phyloP scores from a whole-genome alignment of 306 rosid genomes.

The Trifolium fragiferum region DNA sequence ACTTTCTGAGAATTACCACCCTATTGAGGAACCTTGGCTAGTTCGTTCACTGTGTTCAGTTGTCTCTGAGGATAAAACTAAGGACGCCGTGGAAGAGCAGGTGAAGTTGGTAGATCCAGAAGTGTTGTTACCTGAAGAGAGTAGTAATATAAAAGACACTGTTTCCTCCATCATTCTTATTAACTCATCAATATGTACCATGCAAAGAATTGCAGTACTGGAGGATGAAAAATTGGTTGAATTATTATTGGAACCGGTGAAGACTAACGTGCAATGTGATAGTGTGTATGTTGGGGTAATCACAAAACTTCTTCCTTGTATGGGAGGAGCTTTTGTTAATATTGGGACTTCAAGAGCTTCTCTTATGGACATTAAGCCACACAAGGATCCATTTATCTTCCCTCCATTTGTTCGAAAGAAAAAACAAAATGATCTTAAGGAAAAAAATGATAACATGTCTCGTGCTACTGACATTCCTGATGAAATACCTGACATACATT shows the following conservation, averaged over 20 bases:
- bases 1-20: slow-evolving; percentile 62
- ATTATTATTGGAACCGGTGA: slow-evolving; percentile 88
- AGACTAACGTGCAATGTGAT: slow-evolving; percentile 91
- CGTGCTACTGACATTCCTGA: slow-evolving; percentile 45
- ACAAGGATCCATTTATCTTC: slow-evolving; percentile 87
- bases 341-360: slow-evolving; percentile 84
- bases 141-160: slow-evolving; percentile 52
- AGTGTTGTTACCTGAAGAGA: slow-evolving; percentile 60
- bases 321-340: slow-evolving; percentile 96
- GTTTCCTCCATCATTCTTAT: slow-evolving; percentile 77
- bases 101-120: slow-evolving; percentile 56
- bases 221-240: slow-evolving; percentile 89
- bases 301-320: slow-evolving; percentile 87
- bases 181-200: slow-evolving; percentile 93
- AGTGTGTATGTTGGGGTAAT: slow-evolving; percentile 87
- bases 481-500: slow-evolving; percentile 50
- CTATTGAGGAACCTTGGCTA: slow-evolving; percentile 95
- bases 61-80: slow-evolving; percentile 51
- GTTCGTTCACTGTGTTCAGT: slow-evolving; percentile 46
- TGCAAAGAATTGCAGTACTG: slow-evolving; percentile 97
- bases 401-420: slow-evolving; percentile 77
- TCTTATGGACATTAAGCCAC: slow-evolving; percentile 80
- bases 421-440: slow-evolving; percentile 47
- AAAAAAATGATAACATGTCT: slow-evolving; percentile 47
- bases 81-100: slow-evolving; percentile 47